Conservation (phyloP, 352 stramenopile genomes). For the Globisporangium acanthophoron region DNA sequence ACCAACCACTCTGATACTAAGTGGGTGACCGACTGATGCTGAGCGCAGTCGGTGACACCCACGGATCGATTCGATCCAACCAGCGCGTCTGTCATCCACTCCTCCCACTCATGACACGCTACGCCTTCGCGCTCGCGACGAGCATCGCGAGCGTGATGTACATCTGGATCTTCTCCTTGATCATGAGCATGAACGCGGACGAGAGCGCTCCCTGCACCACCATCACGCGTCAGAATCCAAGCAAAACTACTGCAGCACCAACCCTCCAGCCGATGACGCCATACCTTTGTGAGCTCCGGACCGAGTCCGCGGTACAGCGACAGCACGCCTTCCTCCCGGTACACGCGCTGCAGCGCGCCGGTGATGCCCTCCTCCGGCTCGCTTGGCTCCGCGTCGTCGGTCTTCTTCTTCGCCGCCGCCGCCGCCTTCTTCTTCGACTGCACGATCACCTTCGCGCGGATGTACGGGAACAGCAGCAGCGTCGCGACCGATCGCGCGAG, state of each 20-base stretch:
- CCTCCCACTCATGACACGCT: neutral
- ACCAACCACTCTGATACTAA: no score
- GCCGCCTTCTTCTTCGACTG: slow-evolving; percentile 81
- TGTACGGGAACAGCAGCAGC: slow-evolving; percentile 96
- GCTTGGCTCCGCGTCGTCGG: slow-evolving; percentile 11
- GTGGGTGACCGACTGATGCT: no score
- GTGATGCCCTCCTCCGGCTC: slow-evolving; percentile 68
- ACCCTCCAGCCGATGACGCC: neutral
- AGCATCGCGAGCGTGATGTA: slow-evolving; percentile 86
- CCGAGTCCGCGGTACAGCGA: slow-evolving; percentile 93
- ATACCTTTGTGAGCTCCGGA: slow-evolving; percentile 90
- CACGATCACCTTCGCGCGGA: slow-evolving; percentile 94
- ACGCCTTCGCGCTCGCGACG: slow-evolving; percentile 28
- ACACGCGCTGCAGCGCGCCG: slow-evolving; percentile 63
- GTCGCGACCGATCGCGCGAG: slow-evolving; percentile 92
- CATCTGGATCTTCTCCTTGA: slow-evolving; percentile 96
- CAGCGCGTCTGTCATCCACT: no score
- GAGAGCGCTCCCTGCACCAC: slow-evolving; percentile 88
- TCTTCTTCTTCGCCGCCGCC: slow-evolving; percentile 20
- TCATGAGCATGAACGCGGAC: slow-evolving; percentile 96
- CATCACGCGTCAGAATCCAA: neutral
- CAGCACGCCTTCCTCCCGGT: slow-evolving; percentile 79
- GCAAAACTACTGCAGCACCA: neutral
- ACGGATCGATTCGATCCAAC: no score
- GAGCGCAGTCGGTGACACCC: no score